Percentiles rank a stretch among this genome's conserved stretches.
Conservation (phyloP, 2,329 filamentous ascomycete species). For the Aureobasidium subglaciale region DNA sequence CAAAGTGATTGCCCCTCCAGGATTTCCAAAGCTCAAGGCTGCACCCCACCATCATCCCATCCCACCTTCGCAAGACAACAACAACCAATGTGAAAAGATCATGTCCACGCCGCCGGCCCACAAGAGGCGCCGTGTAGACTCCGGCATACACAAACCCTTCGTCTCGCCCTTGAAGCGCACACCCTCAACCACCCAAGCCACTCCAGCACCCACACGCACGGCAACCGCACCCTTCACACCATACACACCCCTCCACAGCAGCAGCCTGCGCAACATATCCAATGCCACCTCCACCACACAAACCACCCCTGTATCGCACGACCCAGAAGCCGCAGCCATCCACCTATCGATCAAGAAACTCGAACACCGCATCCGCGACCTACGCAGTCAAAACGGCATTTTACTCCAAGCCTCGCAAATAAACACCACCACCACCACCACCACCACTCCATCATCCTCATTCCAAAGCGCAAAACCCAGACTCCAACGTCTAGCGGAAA, state of each 20-base stretch:
- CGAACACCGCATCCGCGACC: constrained; percentile 30
- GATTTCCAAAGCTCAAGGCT: neutral
- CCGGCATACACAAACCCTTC: constrained; percentile 63
- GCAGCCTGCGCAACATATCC: too few relatives aligned
- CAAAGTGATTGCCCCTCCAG: neutral
- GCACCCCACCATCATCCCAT: neutral
- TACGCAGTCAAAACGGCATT: constrained; percentile 43
- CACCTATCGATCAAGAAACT: neutral
- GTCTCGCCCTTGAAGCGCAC: constrained; percentile 57
- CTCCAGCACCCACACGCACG: constrained; percentile 1
- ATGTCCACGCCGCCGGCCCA: constrained; percentile 13
- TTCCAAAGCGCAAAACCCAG: constrained; percentile 29
- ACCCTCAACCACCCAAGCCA: neutral
- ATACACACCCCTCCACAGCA: constrained; percentile 12
- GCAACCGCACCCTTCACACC: constrained; percentile 12
- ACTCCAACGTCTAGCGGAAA: constrained; percentile 45
- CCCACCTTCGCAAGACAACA: neutral
- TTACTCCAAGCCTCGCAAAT: constrained; percentile 41
- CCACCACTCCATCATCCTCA: neutral
- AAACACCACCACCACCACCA: neutral
- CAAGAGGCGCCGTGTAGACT: constrained; percentile 58
- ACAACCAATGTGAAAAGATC: neutral
- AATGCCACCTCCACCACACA: constrained; percentile 14
- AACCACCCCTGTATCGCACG: neutral
- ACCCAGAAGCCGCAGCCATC: neutral